phyloP scores from a whole-genome alignment of 768 basidiomycete genomes.

The Lactarius hatsudake region DNA sequence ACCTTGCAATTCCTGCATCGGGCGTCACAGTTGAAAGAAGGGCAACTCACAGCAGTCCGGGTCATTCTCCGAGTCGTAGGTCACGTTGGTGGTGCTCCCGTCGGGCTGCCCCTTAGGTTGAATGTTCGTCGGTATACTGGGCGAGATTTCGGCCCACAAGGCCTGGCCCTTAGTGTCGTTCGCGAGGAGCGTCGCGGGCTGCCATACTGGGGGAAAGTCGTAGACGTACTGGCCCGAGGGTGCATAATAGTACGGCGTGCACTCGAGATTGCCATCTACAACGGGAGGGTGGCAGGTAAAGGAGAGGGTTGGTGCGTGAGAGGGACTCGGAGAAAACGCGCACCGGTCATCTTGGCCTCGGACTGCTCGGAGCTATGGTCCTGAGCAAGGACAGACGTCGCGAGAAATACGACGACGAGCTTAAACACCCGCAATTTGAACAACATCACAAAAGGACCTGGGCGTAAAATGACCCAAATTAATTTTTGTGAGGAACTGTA shows the following conservation, averaged over 20 bases:
- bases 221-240: not conserved
- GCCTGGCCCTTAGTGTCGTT: slow-evolving; percentile 26
- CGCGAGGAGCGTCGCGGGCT: slow-evolving; percentile 9
- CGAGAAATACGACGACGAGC: not conserved
- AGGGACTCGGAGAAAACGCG: not conserved
- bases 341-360: slow-evolving; percentile 22
- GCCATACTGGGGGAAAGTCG: slow-evolving; percentile 9
- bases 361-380: slow-evolving; percentile 19
- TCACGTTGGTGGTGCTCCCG: slow-evolving; percentile 8
- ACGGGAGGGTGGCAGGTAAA: not conserved
- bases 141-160: slow-evolving; percentile 44
- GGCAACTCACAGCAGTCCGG: slow-evolving; percentile 25
- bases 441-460: not conserved
- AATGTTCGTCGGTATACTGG: slow-evolving; percentile 46
- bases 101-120: slow-evolving; percentile 35
- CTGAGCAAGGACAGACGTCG: slow-evolving; percentile 16
- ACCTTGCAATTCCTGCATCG: not conserved
- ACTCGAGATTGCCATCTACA: slow-evolving; percentile 12
- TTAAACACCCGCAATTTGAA: not conserved
- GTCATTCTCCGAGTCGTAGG: slow-evolving; percentile 24
- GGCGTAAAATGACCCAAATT: too few species aligned
- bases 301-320: not conserved
- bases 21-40: not conserved
- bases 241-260: slow-evolving; percentile 17
- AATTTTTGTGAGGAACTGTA: not conserved